Percentiles rank a stretch among this genome's conserved stretches.
These are phyloP conservation scores for Elymus sibiricus DNA, from an alignment of 176 grass and related monocot genomes.

Conservation along the genomic window DNA sequence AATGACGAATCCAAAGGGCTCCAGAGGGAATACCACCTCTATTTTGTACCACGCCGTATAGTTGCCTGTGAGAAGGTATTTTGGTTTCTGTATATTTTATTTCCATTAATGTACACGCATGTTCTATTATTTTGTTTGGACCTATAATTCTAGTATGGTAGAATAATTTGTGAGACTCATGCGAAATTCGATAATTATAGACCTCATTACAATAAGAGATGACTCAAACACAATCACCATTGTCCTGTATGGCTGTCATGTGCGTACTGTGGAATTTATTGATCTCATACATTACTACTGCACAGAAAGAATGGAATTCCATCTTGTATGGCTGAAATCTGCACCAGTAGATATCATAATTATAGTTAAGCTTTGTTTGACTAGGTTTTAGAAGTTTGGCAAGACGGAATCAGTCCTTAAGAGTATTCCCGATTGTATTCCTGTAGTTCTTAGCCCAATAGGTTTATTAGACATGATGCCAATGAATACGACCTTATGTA, in stretches of 20 bases:
- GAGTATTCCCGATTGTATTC: conserved; percentile 1
- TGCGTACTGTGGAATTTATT: not conserved
- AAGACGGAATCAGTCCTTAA: not conserved
- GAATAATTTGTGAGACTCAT: not conserved
- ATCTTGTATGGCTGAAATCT: not conserved
- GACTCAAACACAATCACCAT: not conserved
- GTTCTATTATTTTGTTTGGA: not conserved
- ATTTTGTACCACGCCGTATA: conserved; percentile 74
- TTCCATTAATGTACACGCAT: not conserved
- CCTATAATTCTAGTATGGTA: not conserved
- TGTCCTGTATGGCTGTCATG: not conserved
- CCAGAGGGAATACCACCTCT: conserved; percentile 85
- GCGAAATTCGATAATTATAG: not conserved
- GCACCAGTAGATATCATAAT: not conserved
- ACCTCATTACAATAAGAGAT: not conserved
- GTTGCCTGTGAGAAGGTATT: conserved; percentile 89
- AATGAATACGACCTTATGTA: not conserved
- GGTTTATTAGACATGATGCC: not conserved
- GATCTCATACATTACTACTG: not conserved
- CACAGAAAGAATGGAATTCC: not conserved
- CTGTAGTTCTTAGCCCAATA: not conserved
- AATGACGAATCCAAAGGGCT: conserved; percentile 70
- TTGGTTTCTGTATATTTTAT: conserved; percentile 7
- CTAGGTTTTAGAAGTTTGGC: not conserved
- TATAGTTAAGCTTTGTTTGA: conserved; percentile 13